Conservation (phyloP, 805 yeast species). For the Sporopachydermia lactativora region DNA sequence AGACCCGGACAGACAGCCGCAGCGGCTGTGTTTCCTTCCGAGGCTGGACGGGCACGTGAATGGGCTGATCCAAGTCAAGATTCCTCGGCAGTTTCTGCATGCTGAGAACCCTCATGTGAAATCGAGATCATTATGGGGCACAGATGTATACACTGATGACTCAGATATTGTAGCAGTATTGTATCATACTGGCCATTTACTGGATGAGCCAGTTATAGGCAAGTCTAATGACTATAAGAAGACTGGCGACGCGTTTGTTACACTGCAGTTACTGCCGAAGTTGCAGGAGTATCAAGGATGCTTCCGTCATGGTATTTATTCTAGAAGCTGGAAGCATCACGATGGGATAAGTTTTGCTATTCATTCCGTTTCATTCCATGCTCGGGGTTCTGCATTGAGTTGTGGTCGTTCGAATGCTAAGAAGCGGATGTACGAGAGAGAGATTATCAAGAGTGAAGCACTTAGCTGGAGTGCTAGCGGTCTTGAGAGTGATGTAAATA, state of each 20-base stretch:
- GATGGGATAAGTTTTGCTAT: constrained; percentile 69
- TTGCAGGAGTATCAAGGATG: constrained; percentile 51
- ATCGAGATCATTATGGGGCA: constrained; percentile 71
- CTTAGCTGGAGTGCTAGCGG: background rate
- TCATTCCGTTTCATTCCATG: constrained; percentile 28
- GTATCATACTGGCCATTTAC: constrained; percentile 58
- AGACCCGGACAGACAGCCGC: background rate
- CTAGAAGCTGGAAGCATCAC: constrained; percentile 68
- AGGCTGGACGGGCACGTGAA: constrained; percentile 18
- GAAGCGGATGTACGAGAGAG: background rate
- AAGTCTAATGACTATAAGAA: constrained; percentile 9
- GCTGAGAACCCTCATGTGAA: constrained; percentile 26
- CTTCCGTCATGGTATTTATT: constrained; percentile 52
- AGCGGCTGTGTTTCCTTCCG: background rate
- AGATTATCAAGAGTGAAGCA: background rate
- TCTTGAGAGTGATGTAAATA: background rate
- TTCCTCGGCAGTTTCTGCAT: constrained; percentile 32
- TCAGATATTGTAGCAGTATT: constrained; percentile 68
- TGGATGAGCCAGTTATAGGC: constrained; percentile 17
- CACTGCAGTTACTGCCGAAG: constrained; percentile 52
- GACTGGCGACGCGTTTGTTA: constrained; percentile 38
- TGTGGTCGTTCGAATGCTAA: constrained; percentile 13
- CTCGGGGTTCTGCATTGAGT: constrained; percentile 18
- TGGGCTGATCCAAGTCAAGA: constrained; percentile 36
- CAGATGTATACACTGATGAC: constrained; percentile 88